Conservation (phyloP, 202 grass and related monocot species). For the Zizania palustris region DNA sequence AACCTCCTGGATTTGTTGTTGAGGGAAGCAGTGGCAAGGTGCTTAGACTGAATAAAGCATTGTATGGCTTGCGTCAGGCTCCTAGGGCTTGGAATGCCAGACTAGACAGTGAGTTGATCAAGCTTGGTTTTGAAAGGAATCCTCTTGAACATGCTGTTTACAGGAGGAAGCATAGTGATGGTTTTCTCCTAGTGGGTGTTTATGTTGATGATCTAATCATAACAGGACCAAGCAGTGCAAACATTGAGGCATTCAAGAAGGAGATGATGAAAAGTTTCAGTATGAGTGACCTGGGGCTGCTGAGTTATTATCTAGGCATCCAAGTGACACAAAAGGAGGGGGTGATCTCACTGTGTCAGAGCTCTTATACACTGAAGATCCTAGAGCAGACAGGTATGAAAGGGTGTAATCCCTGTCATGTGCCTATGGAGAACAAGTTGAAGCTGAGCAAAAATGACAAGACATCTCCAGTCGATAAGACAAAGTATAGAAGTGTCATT, state of each 20-base stretch:
- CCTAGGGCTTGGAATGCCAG: no score
- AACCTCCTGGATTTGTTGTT: no score
- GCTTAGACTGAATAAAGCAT: no score
- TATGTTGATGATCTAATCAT: background rate
- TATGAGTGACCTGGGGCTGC: no score
- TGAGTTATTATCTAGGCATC: background rate
- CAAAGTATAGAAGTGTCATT: no score
- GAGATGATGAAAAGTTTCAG: background rate
- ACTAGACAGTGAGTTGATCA: no score
- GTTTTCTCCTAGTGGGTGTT: rapidly evolving
- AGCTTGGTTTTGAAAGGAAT: no score
- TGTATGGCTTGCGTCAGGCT: no score
- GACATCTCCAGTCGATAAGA: no score
- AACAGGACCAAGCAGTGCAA: rapidly evolving
- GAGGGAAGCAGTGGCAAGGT: no score
- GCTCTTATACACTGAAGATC: background rate
- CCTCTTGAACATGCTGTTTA: background rate
- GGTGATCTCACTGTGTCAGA: background rate
- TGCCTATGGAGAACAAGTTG: background rate
- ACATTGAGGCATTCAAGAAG: background rate
- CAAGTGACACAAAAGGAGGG: background rate
- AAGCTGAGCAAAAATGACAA: background rate
- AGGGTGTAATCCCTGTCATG: no score
- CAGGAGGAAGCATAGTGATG: rapidly evolving
- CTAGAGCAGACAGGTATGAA: no score